Evolutionary conservation across 257 asterid genomes (phyloP), one percentile per base, ranked within the genome.

Genomic region (Nemophila menziesii): DNA sequence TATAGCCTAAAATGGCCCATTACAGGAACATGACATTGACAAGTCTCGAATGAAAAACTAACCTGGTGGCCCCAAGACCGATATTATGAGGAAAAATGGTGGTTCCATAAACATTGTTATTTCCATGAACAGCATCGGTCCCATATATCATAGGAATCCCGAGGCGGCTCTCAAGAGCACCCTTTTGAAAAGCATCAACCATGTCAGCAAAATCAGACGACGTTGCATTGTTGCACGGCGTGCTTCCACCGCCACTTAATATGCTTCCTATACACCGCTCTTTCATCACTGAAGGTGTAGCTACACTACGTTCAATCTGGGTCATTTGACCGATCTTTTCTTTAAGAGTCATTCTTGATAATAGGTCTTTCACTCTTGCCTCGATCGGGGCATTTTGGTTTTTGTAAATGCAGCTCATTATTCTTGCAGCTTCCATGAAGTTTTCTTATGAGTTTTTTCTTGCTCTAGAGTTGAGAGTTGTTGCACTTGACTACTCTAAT

Each of bases 221-320:
- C 13, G 54, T 61, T 1, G 96, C 96, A 40, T 78, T 81, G 27
- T 85, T 87, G 40, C 67, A 68, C 0, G 96, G 96, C 63, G 52
- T 71, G 65, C 96, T 85, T 21, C 96, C 96, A 36, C 96, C 96
- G 20, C 96, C 96, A 53, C 96, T 85, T 67, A 85, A 42, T 22
- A 85, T 74, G 65, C 94, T 85, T 44, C 84, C 92, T 59, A 73
- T 68, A 42, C 54, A 54, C 47, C 68, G 83, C 74, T 76, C 72
- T 64, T 47, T 65, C 36, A 80, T 43, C 62, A 51, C 62, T 42
- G 74, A 68, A 49, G 76, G 80, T 44, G 78, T 54, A 48, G 75
- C 86, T 52, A 71, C 82, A 12, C 17, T 16, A 12, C 15, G 13
- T 13, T 37, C 42, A 37, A 37, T 37, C 17, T 16, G 13, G 42